Conservation (phyloP, 306 rosid species). For the Dicorynia guianensis region DNA sequence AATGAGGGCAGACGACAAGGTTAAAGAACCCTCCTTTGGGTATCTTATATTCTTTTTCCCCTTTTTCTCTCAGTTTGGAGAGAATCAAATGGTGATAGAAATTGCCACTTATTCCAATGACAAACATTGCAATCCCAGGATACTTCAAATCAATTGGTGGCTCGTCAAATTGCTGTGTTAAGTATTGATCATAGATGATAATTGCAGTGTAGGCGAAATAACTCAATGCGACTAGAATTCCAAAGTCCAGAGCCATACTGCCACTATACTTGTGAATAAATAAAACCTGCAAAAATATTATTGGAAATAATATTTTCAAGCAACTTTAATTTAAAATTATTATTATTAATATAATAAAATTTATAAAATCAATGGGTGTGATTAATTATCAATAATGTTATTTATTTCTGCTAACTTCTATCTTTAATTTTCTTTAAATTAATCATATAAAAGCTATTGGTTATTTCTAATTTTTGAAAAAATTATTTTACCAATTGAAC, state of each 20-base stretch:
- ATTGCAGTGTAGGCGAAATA: conserved; percentile 55
- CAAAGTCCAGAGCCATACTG: conserved; percentile 52
- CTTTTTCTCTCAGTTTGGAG: conserved; percentile 61
- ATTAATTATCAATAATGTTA: too few relatives aligned
- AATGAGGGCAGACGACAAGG: conserved; percentile 76
- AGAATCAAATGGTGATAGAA: conserved; percentile 82
- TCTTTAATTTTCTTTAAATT: too few relatives aligned
- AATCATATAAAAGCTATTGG: too few relatives aligned
- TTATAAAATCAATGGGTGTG: too few relatives aligned
- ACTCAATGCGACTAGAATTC: conserved; percentile 57
- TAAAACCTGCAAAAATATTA: conserved; percentile 52
- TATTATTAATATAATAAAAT: too few relatives aligned
- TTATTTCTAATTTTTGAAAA: too few relatives aligned
- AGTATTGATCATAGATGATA: conserved; percentile 67
- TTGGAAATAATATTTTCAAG: too few relatives aligned
- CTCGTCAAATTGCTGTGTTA: conserved; percentile 56
- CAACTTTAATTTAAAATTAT: too few relatives aligned
- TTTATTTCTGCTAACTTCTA: too few relatives aligned
- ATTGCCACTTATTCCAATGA: conserved; percentile 73
- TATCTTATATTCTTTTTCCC: conserved; percentile 72
- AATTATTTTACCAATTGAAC: too few relatives aligned
- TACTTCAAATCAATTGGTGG: conserved; percentile 59
- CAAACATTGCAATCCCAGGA: conserved; percentile 61
- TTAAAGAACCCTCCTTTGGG: conserved; percentile 85
- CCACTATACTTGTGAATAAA: conserved; percentile 85